Evolutionary conservation across 2,329 filamentous ascomycete genomes (phyloP), one percentile per base, ranked within the genome.

Genomic region (Penicillium italicum): DNA sequence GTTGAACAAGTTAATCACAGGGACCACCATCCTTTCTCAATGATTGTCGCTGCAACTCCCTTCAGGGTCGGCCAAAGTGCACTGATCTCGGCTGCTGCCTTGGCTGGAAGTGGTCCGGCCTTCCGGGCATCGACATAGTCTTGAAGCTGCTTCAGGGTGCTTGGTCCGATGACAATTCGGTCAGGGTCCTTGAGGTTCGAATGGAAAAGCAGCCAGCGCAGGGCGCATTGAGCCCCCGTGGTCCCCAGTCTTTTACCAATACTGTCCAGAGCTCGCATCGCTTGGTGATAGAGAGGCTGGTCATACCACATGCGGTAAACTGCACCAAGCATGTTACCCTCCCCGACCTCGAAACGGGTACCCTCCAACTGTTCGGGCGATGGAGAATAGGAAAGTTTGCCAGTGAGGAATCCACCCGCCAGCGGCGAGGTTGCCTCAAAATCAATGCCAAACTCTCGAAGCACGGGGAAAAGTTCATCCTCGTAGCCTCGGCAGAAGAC

Each of bases 291-390:
- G 12, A 40, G 5, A 20, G 50, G 50, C 16, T 49, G 50, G 3
- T 53, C 50, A 3, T 53, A 53, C 50, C 50, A 53, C 50, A 53
- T 53, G 1, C 50, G 50, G n/a, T 53, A 53, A 6, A 53, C 33
- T 10, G 50, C 50, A 24, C 50, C 50, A 1, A 53, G 28, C 50
- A 49, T 53, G 4, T 53, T 53, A 7, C 50, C 50, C 14, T 53
- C 50, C 2, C 43, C 50, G 2, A 49, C 44, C 26, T 53, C 50
- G n/a, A 53, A 53, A 1, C 50, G 43, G 11, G 43, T 53, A n/a
- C 50, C 50, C 18, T 40, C 34, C 20, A 53, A 10, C 16, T 38
- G 20, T n/a, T 47, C 24, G 4, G 43, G 31, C 0, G 50, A 48
- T 10, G 50, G 42, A 1, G 20, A 40, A 31, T 48, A 53, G 5